Evolutionary conservation across 2,329 filamentous ascomycete genomes (phyloP), one percentile per base, ranked within the genome.

Genomic region (Orbilia blumenaviensis): DNA sequence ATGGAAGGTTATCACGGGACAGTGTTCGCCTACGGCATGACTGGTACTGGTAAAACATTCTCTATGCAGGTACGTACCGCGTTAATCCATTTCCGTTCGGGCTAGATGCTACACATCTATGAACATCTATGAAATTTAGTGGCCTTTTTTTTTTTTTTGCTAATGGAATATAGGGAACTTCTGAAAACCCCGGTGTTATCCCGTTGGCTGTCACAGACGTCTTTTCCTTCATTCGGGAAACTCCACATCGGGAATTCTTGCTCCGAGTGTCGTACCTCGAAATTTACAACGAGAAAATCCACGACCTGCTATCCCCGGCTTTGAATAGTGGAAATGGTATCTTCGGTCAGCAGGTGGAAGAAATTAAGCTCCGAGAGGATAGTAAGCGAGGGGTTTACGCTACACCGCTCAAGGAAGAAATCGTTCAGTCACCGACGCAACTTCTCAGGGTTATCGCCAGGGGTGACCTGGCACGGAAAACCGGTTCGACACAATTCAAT

Each of bases 1-100:
- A 99, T 99, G 95, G 95, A 99, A 85, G 95, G 95, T 44, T 99
- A 98, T 82, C 94, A 98, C 81, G 95, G 94, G 73, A 99, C 95
- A 0, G 95, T 99, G 23, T 98, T 99, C 82, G 94, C 94, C 16
- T 99, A 99, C 82, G 95, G 95, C 81, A 98, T 98, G 94, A 99
- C 95, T 2, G 95, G 95, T 77, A 98, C 95, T 0, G 95, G 95
- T 79, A 99, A 99, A 85, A 99, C 95, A 0, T 99, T 98, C 83
- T 98, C 94, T 41, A 99, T 99, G 95, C 95, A 99, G 85, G 95
- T 95, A 80, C 99, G 95, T 9, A 93, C 21, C 46, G 18, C 27
- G 21, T 38, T 44, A 25, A 42, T 29, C 66, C 34, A 27, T 71
- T 71, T 56, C 38, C 66, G 58, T 62, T 32, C 27, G 16, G 18